Conservation (phyloP, 768 basidiomycete genomes). For the Hysterangium stoloniferum region DNA sequence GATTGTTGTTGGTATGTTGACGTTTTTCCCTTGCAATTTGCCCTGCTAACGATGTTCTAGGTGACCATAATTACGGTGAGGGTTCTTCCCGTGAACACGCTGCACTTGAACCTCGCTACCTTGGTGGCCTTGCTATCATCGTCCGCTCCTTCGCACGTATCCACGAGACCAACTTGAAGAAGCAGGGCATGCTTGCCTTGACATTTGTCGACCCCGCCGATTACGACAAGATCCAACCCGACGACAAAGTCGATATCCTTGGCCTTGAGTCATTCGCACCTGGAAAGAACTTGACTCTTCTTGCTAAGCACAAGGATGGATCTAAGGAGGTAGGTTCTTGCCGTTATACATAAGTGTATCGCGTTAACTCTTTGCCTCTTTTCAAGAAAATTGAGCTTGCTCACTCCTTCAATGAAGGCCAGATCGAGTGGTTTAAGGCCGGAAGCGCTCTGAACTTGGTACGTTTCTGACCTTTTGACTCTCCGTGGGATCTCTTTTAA, state of each 20-base stretch:
- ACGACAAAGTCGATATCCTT: conserved; percentile 82
- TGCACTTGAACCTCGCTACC: conserved; percentile 90
- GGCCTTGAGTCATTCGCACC: conserved; percentile 86
- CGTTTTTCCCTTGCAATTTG: conserved; percentile 15
- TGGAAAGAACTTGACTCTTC: conserved; percentile 83
- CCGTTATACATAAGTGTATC: not conserved
- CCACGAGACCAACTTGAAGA: conserved; percentile 98
- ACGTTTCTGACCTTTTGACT: conserved; percentile 3
- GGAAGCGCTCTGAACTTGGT: conserved; percentile 90
- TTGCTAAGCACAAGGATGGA: conserved; percentile 78
- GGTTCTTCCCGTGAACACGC: conserved; percentile 98
- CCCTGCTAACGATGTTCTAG: not conserved
- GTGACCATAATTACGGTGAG: conserved; percentile 91
- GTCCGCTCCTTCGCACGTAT: conserved; percentile 96
- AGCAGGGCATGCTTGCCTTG: conserved; percentile 97
- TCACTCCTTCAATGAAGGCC: conserved; percentile 94
- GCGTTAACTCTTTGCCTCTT: conserved; percentile 4
- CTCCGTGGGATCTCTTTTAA: too few relatives aligned
- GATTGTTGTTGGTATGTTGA: conserved; percentile 76
- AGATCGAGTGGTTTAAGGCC: conserved; percentile 98
- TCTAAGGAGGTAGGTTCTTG: conserved; percentile 45
- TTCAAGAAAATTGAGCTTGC: conserved; percentile 65
- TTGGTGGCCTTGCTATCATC: conserved; percentile 93
- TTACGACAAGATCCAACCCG: conserved; percentile 86
- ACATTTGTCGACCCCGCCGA: conserved; percentile 89